phyloP scores from a whole-genome alignment of 1,139 yeast genomes.

The Candida sp. region DNA sequence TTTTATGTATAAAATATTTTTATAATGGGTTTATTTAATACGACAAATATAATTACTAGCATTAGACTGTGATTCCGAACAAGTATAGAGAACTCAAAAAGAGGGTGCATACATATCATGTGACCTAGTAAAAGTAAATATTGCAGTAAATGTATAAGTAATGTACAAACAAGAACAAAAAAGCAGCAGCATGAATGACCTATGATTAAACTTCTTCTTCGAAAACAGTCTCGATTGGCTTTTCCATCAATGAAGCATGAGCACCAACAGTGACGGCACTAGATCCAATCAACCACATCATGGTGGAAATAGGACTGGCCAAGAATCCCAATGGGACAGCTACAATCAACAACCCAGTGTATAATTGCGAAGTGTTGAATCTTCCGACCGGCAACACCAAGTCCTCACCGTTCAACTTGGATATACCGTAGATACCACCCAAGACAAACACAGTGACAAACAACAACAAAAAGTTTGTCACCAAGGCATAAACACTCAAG shows the following conservation, averaged over 20 bases:
- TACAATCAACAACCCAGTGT: slow-evolving; percentile 80
- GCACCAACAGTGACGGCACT: slow-evolving; percentile 86
- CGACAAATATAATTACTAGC: slow-evolving; percentile 3
- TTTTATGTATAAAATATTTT: slow-evolving; percentile 2
- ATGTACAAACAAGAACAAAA: background rate
- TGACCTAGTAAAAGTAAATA: background rate
- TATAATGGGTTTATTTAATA: slow-evolving; percentile 4
- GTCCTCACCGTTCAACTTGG: slow-evolving; percentile 80
- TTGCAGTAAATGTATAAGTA: background rate
- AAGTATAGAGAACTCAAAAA: background rate
- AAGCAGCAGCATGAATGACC: background rate
- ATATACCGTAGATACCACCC: slow-evolving; percentile 81
- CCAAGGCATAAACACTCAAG: slow-evolving; percentile 58
- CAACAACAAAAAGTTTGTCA: slow-evolving; percentile 83
- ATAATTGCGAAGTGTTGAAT: slow-evolving; percentile 81
- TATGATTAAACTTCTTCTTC: slow-evolving; percentile 70
- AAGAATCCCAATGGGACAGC: slow-evolving; percentile 89
- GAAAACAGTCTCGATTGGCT: slow-evolving; percentile 97
- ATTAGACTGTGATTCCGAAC: background rate
- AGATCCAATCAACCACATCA: slow-evolving; percentile 98
- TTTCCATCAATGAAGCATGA: slow-evolving; percentile 95
- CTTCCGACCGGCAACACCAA: slow-evolving; percentile 71
- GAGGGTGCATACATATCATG: background rate
- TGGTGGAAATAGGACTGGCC: slow-evolving; percentile 92
- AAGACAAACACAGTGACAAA: slow-evolving; percentile 75